These are phyloP conservation scores for Phyllosticta paracitricarpa DNA, from an alignment of 2,329 filamentous ascomycete species.

Conservation along the genomic window DNA sequence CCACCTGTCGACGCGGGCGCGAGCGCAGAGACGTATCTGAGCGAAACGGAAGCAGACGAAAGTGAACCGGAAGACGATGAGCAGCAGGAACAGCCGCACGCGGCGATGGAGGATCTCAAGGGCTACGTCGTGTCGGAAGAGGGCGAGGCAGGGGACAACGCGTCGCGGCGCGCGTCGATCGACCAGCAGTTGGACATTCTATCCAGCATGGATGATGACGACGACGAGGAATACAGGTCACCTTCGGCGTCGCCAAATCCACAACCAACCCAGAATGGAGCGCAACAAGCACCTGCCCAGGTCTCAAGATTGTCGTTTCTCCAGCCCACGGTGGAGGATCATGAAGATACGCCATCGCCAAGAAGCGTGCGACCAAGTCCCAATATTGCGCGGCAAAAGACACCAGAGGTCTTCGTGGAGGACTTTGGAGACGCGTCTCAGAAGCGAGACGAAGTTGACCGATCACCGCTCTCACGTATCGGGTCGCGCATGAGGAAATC, in stretches of 20 bases:
- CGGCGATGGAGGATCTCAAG: slow-evolving; percentile 8
- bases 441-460: neutral
- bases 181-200: slow-evolving; percentile 8
- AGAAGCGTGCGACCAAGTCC: neutral
- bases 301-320: neutral
- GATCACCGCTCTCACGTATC: neutral
- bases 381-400: neutral
- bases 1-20: neutral
- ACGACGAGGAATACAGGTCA: slow-evolving; percentile 3
- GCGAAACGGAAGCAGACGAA: neutral
- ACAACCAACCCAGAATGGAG: neutral
- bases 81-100: neutral
- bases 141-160: neutral
- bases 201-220: slow-evolving; percentile 9
- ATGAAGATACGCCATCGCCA: slow-evolving; percentile 5
- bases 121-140: slow-evolving; percentile 9
- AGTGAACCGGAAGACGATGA: neutral
- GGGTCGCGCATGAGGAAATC: neutral
- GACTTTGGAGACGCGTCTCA: slow-evolving; percentile 1
- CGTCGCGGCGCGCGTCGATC: neutral
- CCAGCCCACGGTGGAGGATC: slow-evolving; percentile 10
- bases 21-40: neutral
- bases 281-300: neutral
- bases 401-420: slow-evolving; percentile 3
- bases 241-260: neutral